Conservation (phyloP, 306 rosid genomes). For the Gleditsia sinensis region DNA sequence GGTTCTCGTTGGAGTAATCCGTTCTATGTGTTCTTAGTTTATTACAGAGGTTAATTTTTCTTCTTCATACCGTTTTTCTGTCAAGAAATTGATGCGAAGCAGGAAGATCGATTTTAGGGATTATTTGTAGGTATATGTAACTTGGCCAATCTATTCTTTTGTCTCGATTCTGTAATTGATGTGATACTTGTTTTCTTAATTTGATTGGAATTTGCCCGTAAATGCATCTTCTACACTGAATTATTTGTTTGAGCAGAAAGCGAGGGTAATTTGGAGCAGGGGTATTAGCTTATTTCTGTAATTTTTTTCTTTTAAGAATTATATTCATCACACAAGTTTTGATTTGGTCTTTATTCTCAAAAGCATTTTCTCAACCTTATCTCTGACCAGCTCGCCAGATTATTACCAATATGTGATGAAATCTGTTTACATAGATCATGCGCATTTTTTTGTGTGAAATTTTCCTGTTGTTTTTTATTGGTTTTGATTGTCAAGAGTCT, state of each 20-base stretch:
- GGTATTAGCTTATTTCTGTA: background rate
- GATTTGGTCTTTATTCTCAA: background rate
- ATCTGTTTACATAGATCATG: too few relatives aligned
- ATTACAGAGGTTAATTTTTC: background rate
- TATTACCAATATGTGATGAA: too few relatives aligned
- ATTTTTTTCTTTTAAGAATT: too few relatives aligned
- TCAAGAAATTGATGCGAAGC: background rate
- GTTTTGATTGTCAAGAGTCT: background rate
- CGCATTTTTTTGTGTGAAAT: background rate
- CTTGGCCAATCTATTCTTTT: background rate
- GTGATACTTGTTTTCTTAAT: background rate
- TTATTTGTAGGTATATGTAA: background rate
- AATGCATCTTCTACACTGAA: background rate
- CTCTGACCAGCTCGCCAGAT: too few relatives aligned
- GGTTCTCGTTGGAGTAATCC: background rate
- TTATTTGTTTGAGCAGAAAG: background rate
- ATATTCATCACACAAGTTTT: background rate
- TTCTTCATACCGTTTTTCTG: background rate
- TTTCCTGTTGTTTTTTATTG: background rate
- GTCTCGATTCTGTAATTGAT: background rate
- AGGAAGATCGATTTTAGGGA: background rate
- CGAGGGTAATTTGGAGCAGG: background rate
- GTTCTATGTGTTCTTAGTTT: too few relatives aligned
- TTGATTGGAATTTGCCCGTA: background rate
- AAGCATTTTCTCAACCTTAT: background rate